phyloP scores from a whole-genome alignment of 169 alveolate genomes.

The Cryptosporidium canis region DNA sequence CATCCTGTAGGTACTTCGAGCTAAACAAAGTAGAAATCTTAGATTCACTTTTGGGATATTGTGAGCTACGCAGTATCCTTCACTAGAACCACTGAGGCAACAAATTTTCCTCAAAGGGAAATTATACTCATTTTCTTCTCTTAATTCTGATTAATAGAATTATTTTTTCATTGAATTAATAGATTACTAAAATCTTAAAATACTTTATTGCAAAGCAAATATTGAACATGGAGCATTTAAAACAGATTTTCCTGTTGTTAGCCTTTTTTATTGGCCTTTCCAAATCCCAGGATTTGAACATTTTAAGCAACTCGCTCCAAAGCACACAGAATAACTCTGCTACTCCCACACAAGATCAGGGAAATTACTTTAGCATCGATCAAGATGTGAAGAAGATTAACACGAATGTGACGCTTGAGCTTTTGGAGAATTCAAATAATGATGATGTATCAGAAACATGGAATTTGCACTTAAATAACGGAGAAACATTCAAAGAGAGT shows the following conservation, averaged over 20 bases:
- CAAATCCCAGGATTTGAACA: constrained; percentile 1
- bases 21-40: neutral
- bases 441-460: constrained; percentile 39
- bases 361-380: neutral
- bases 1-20: neutral
- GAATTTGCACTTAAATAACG: constrained; percentile 28
- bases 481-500: constrained; percentile 14
- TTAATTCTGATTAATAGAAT: neutral
- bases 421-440: neutral
- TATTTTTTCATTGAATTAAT: neutral
- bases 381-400: neutral
- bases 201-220: neutral
- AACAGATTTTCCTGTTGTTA: neutral
- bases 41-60: neutral
- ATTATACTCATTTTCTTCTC: neutral
- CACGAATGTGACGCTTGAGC: constrained; percentile 13
- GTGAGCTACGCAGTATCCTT: neutral
- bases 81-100: neutral
- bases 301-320: neutral
- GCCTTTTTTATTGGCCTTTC: neutral
- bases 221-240: neutral
- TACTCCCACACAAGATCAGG: neutral
- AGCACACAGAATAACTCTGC: neutral
- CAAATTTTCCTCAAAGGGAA: neutral
- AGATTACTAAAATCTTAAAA: constrained; percentile 9